A percentile compares a stretch with the other conserved stretches of the same genome.
Conservation (phyloP, 169 alveolate species). For the Plasmodium cynomolgi region DNA sequence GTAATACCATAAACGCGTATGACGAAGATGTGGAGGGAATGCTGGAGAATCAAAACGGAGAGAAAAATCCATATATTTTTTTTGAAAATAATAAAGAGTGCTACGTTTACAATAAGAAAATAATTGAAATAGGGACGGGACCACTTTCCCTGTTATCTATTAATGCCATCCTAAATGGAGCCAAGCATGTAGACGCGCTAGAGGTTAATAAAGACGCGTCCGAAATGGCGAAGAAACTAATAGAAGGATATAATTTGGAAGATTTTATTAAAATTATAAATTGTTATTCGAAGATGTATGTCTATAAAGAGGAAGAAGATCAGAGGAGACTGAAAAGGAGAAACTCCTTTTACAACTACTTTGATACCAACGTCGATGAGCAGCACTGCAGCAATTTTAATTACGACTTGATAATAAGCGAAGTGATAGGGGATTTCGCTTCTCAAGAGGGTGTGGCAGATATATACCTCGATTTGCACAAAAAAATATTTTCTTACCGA, state of each 20-base stretch:
- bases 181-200: slow-evolving; percentile 87
- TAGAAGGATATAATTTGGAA: slow-evolving; percentile 85
- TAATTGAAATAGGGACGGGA: slow-evolving; percentile 89
- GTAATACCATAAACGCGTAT: slow-evolving; percentile 5
- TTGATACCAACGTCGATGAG: slow-evolving; percentile 17
- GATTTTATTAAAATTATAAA: slow-evolving; percentile 81
- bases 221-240: slow-evolving; percentile 82
- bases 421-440: slow-evolving; percentile 89
- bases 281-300: slow-evolving; percentile 82
- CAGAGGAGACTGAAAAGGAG: slow-evolving; percentile 28
- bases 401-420: slow-evolving; percentile 89
- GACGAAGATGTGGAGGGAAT: neutral
- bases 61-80: slow-evolving; percentile 22
- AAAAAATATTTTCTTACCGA: slow-evolving; percentile 76
- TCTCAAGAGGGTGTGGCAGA: slow-evolving; percentile 91
- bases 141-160: slow-evolving; percentile 88
- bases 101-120: slow-evolving; percentile 80
- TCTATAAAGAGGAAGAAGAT: slow-evolving; percentile 70
- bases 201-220: slow-evolving; percentile 87
- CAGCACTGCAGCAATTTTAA: slow-evolving; percentile 56
- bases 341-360: slow-evolving; percentile 1
- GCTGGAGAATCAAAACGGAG: neutral
- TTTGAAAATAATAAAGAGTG: slow-evolving; percentile 68
- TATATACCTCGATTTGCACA: slow-evolving; percentile 86
- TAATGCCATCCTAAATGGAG: slow-evolving; percentile 89